Evolutionary conservation across 176 grass and related monocot genomes (phyloP), one percentile per base, ranked within the genome.

Genomic region (Ensete ventricosum): DNA sequence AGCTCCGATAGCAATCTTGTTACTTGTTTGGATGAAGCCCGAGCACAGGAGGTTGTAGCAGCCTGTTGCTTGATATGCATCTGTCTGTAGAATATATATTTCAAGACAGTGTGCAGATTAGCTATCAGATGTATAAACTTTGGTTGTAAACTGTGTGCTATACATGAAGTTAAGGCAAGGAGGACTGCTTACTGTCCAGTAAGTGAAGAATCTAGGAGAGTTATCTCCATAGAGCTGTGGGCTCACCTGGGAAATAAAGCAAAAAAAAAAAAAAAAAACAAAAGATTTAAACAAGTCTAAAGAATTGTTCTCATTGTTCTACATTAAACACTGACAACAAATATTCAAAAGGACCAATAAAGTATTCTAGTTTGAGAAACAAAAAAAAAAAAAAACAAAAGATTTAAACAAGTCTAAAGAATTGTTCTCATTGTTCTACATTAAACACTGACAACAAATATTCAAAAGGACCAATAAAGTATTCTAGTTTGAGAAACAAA

Each of bases 41-140:
- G 71, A 69, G 54, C 92, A 96, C 29, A 87, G 87, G 26, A 91
- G 92, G 81, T 96, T 96, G 86, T 96, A 96, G 80, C 92, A 96
- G 10, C 92, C 92, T 0, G 92, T 96, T 69, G 85, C 84, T 81
- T 91, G 92, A 43, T 96, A 96, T 1, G 89, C 88, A 11, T 96
- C 92, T 11, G 82, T 91, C 92, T 96, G 8, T 50, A 53, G 11
- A 50, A 9, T 67, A 11, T 25, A 62, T 25, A 62, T 62, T 11
- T 5, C 34, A 43, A 6, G 34, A 71, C 29, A 8, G 14, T 26
- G 22, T 79, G 52, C 24, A 50, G 20, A 52, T 50, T 74, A 25
- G 14, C 16, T 27, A 55, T 55, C 26, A 24, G 11, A 54, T 78
- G 57, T 51, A 11, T 12, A 12, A 19, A 13, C 2, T 53, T 76